Base-by-base conservation (phyloP, 768 basidiomycete genomes). In the Lentinula aciculospora region DNA sequence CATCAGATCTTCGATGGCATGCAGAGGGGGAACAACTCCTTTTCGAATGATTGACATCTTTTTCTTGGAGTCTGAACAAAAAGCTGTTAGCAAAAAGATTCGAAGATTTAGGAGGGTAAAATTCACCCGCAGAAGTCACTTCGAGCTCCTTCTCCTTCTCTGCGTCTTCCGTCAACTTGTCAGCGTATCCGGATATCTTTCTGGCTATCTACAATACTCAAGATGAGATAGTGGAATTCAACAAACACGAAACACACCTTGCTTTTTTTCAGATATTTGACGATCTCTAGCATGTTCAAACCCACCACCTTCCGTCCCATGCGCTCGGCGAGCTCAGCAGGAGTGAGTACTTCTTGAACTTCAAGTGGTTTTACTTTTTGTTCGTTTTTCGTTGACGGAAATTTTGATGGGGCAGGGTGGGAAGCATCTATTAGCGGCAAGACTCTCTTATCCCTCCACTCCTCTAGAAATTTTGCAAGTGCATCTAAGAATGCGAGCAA, bases 151-250 rank as follows among this genome's bases (percentile, higher is more conserved):
- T 19, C 9, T 44, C 49, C 15, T 19, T 36, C 17, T 53, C 51
- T 15, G 49, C 17, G 21, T 28, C 19, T n/a, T 47, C 25, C 3
- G 76, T 77, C 47, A 78, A 69, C 61, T 80, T 82, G 51, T 92
- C 87, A 23, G 84, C 81, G 68, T 95, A 97, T 0, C 91, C 83
- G n/a, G 91, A 84, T 54, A 94, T 90, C 69, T 94, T 89, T 63
- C 85, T 77, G 6, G 87, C 86, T 56, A 89, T 78, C 82, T 87
- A 39, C 9, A 19, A 9, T n/a, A n/a, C n/a, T n/a, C n/a, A 12
- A 13, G 17, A 19, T 50, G 7, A 50, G 32, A 50, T 3, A 32
- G 48, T 7, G 37, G 42, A 23, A 6, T 15, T 3, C 1, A 44
- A 44, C 19, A 1, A 4, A 9, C 15, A 12, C 3, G 17, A n/a